Evolutionary conservation across 345 rosid species (phyloP).

Genomic region (Cardamine chenopodiifolia): DNA sequence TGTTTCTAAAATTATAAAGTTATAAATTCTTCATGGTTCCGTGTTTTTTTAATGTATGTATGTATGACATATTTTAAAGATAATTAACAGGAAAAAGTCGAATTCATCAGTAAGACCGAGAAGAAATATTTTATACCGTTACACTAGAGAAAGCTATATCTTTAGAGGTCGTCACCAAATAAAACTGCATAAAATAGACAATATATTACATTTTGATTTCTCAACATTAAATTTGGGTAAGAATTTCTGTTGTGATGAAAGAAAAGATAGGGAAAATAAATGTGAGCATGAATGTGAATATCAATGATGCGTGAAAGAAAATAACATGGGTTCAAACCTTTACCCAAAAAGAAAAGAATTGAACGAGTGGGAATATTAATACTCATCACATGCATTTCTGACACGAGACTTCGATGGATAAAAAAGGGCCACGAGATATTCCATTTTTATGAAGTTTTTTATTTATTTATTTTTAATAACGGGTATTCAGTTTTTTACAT

Average conservation of each 20-base stretch:
- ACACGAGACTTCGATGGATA: conserved; percentile 31
- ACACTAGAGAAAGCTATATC: no score
- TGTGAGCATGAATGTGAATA: conserved; percentile 23
- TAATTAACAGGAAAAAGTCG: neutral
- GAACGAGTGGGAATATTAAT: conserved; percentile 37
- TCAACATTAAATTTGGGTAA: neutral
- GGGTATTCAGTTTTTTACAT: neutral
- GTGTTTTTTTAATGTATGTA: neutral
- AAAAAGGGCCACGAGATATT: conserved; percentile 35
- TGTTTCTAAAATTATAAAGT: neutral
- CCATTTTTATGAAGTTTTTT: neutral
- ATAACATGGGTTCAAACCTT: conserved; percentile 25
- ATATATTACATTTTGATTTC: neutral
- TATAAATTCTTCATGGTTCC: neutral
- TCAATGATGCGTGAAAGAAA: conserved; percentile 19
- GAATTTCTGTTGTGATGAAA: neutral
- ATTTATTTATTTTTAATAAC: neutral
- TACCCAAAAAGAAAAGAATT: neutral
- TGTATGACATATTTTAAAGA: neutral
- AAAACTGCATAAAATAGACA: neutral
- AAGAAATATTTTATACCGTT: neutral
- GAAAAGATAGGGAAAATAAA: neutral
- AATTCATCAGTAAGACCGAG: neutral
- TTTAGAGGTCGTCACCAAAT: no score
- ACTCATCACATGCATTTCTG: conserved; percentile 40